A percentile compares a stretch with the other conserved stretches of the same genome.
These are phyloP conservation scores for Hsuehochloa calcarea DNA, from an alignment of 176 grass and related monocot species.

Conservation along the genomic window DNA sequence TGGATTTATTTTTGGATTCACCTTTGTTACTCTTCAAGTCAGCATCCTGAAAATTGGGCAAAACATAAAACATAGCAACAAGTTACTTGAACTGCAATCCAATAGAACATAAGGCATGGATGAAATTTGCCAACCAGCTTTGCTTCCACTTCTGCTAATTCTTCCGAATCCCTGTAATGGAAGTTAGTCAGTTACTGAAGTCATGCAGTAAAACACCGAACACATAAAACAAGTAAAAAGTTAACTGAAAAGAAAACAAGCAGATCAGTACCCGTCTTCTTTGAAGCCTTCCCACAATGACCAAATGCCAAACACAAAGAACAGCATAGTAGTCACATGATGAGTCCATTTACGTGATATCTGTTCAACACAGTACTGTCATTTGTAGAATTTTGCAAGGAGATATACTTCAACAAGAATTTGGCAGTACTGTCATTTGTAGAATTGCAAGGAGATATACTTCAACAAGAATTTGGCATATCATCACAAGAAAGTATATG, in stretches of 20 bases:
- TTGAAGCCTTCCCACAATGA: constrained; percentile 95
- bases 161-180: constrained; percentile 68
- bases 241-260: not conserved
- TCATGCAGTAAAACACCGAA: constrained; percentile 20
- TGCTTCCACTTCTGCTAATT: constrained; percentile 88
- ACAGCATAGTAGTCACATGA: constrained; percentile 86
- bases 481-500: not conserved
- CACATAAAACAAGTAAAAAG: constrained; percentile 1
- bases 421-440: not conserved
- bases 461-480: not conserved
- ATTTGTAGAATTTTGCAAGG: constrained; percentile 5
- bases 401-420: not conserved
- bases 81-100: constrained; percentile 2
- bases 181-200: constrained; percentile 2
- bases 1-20: constrained; percentile 61
- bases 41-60: constrained; percentile 62
- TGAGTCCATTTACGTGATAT: constrained; percentile 97
- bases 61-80: constrained; percentile 37
- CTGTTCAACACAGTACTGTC: constrained; percentile 41
- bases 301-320: constrained; percentile 92
- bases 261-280: constrained; percentile 67
- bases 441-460: not conserved
- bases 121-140: constrained; percentile 68
- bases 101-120: constrained; percentile 2
- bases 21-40: constrained; percentile 71